These are phyloP conservation scores for Chalciporus sphaerocephalus DNA, from an alignment of 768 basidiomycete species.

Conservation along the genomic window DNA sequence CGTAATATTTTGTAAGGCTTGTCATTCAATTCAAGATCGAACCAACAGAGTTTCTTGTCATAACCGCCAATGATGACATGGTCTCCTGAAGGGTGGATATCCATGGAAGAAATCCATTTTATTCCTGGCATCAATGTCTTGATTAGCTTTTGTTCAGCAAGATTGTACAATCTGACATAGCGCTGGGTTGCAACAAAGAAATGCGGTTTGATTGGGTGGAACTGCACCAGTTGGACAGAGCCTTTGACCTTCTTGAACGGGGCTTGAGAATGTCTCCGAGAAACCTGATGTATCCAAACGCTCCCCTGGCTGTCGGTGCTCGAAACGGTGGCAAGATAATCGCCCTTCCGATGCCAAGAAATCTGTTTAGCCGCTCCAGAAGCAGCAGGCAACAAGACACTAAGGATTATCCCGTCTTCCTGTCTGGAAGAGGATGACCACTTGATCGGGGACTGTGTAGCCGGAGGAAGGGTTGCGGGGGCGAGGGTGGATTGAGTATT, in stretches of 20 bases:
- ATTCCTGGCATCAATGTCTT: constrained; percentile 95
- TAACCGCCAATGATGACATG: constrained; percentile 97
- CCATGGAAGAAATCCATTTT: constrained; percentile 96
- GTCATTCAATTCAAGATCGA: constrained; percentile 92
- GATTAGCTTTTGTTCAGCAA: constrained; percentile 87
- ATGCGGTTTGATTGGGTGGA: constrained; percentile 92
- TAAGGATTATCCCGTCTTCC: constrained; percentile 55
- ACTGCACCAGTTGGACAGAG: constrained; percentile 81
- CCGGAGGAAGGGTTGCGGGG: constrained; percentile 59
- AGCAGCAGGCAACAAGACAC: constrained; percentile 54
- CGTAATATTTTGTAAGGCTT: constrained; percentile 96
- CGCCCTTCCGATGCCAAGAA: constrained; percentile 90
- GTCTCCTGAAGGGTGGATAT: constrained; percentile 92
- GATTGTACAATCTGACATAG: constrained; percentile 92
- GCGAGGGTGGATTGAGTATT: constrained; percentile 58
- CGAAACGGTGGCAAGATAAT: constrained; percentile 91
- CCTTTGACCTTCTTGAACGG: constrained; percentile 97
- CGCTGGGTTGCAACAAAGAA: constrained; percentile 99
- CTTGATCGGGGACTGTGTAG: constrained; percentile 61
- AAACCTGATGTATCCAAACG: constrained; percentile 95
- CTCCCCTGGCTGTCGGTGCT: constrained; percentile 68
- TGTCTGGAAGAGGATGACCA: constrained; percentile 54
- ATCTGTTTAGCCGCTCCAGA: constrained; percentile 77
- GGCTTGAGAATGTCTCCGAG: constrained; percentile 91
- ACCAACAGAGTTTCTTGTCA: constrained; percentile 97